Evolutionary conservation across 2,329 filamentous ascomycete species (phyloP).

Genomic region (Beauveria medogensis): DNA sequence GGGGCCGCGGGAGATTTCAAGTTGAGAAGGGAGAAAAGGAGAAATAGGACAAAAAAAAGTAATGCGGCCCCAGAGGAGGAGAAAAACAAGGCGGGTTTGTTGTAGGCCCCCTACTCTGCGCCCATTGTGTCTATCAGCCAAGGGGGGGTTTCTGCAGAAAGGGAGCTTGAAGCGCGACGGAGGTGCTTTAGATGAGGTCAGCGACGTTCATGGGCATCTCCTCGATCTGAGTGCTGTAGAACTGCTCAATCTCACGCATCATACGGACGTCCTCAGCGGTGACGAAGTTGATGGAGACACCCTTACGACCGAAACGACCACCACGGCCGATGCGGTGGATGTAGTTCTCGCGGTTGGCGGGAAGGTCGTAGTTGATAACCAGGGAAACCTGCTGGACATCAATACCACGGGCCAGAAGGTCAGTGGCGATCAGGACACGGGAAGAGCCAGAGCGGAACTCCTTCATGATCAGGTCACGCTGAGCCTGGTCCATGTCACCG

Average conservation of each 20-base stretch:
- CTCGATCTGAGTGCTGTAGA: slow-evolving; percentile 99
- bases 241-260: slow-evolving; percentile 99
- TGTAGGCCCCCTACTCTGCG: neutral
- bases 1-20: slow-evolving; percentile 10
- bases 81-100: slow-evolving; percentile 13
- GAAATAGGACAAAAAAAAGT: slow-evolving; percentile 9
- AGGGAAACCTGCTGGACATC: slow-evolving; percentile 99
- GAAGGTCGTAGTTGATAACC: slow-evolving; percentile 99
- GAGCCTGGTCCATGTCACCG: slow-evolving; percentile 96
- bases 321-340: slow-evolving; percentile 99
- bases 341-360: slow-evolving; percentile 99
- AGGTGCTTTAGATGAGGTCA: slow-evolving; percentile 59
- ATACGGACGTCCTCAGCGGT: slow-evolving; percentile 98
- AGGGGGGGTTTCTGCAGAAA: slow-evolving; percentile 18
- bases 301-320: slow-evolving; percentile 99
- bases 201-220: slow-evolving; percentile 98
- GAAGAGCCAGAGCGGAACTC: slow-evolving; percentile 99
- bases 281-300: slow-evolving; percentile 99
- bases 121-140: neutral
- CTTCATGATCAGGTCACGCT: slow-evolving; percentile 99
- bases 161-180: slow-evolving; percentile 16
- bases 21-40: slow-evolving; percentile 2
- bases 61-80: slow-evolving; percentile 10
- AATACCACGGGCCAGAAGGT: slow-evolving; percentile 97
- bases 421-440: slow-evolving; percentile 96